Base-by-base conservation (phyloP, 768 basidiomycete species). In the Hygrophorus pudorinus region DNA sequence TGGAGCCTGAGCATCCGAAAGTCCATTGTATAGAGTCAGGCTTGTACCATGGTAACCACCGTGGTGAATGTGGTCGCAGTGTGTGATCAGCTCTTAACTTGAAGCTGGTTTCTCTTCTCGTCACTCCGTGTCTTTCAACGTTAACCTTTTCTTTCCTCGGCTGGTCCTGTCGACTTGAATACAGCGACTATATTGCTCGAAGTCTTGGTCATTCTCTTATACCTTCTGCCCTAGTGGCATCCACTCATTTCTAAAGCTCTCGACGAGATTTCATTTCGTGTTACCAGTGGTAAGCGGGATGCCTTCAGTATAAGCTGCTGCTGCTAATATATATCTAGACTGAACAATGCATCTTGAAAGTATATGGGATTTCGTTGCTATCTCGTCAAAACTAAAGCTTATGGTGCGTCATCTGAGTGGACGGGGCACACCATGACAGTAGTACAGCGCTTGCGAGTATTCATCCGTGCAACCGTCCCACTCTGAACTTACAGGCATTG, bases 141-240 rank as follows among this genome's bases (percentile, higher is more conserved):
- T 24, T 24, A 24, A 24, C 24, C 7, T 24, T 24, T 7, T 24
- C 24, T 24, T 24, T 24, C 24, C 38, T 21, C 38, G 24, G 18
- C 27, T 40, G 38, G 20, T 40, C 18, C 20, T 40, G n/a, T 49
- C 24, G 7, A 24, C 24, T 24, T 24, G 24, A 24, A 24, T 24
- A 24, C 31, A 18, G n/a, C 33, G 21, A 10, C 49, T 14, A 38
- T 33, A 33, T 50, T 32, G 37, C 14, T 32, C 32, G 46, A 46
- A 44, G 44, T 42, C 48, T 41, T 48, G 43, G 37, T 42, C 34
- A 45, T 53, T 55, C 45, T n/a, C 44, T 46, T 36, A 44, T 28
- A n/a, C 21, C 29, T 41, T 37, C 27, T 9, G 68, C 71, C 71
- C 72, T 57, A 67, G 72, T 53, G 74, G 70, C 68, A 59, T 55